Evolutionary conservation across 2,329 filamentous ascomycete genomes (phyloP).

Genomic region (Colletotrichum eleusines): DNA sequence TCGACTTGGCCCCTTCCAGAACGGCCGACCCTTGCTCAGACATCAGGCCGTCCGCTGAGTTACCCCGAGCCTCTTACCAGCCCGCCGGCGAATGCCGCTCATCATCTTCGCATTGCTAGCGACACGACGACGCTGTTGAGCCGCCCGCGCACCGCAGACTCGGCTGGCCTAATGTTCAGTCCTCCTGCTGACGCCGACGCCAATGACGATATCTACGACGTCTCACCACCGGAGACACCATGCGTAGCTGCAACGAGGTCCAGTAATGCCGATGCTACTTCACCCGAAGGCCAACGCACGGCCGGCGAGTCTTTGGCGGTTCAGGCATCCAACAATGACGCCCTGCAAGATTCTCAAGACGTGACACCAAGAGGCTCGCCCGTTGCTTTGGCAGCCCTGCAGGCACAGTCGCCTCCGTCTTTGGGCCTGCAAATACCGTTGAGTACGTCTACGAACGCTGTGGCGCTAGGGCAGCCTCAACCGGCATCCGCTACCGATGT

Average conservation of each 20-base stretch:
- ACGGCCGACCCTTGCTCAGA: conserved; percentile 11
- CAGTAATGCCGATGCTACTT: neutral
- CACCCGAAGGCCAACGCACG: conserved; percentile 15
- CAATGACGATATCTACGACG: conserved; percentile 61
- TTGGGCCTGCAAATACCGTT: conserved; percentile 50
- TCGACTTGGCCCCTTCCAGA: conserved; percentile 38
- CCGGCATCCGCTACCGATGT: conserved; percentile 20
- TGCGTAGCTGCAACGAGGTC: conserved; percentile 41
- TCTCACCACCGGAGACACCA: conserved; percentile 60
- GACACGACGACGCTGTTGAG: conserved; percentile 35
- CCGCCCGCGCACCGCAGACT: conserved; percentile 35
- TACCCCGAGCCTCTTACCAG: conserved; percentile 26
- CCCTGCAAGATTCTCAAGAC: conserved; percentile 11
- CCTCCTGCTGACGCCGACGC: conserved; percentile 43
- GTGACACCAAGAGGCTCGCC: conserved; percentile 2
- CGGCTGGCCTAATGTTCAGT: conserved; percentile 29
- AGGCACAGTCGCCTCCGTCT: conserved; percentile 16
- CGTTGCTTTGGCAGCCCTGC: neutral
- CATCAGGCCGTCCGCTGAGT: conserved; percentile 40
- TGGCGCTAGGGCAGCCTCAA: conserved; percentile 19
- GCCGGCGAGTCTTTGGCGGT: conserved; percentile 17
- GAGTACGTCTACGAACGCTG: conserved; percentile 42
- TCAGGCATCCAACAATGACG: conserved; percentile 3
- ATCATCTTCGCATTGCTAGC: conserved; percentile 38
- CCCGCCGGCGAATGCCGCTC: conserved; percentile 17